These are phyloP conservation scores for Cytospora schulzeri DNA, from an alignment of 2,329 filamentous ascomycete species.

Conservation along the genomic window DNA sequence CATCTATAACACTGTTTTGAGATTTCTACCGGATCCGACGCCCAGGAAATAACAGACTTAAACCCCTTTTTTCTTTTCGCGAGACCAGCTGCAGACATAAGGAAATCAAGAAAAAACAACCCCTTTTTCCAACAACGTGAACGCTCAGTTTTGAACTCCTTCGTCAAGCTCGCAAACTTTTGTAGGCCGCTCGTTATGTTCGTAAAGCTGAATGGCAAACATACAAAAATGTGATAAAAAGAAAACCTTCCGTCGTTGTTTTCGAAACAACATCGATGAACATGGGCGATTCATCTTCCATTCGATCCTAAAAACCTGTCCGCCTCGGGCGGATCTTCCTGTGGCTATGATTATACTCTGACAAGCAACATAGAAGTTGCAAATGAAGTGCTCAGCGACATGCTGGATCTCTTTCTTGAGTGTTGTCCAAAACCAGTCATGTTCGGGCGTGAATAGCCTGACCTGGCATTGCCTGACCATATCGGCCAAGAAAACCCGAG, in stretches of 20 bases:
- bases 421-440: not conserved
- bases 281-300: not conserved
- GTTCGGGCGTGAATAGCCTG: not conserved
- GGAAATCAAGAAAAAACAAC: not conserved
- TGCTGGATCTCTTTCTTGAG: not conserved
- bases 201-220: constrained; percentile 9
- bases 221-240: not conserved
- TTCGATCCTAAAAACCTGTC: not conserved
- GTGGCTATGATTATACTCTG: constrained; percentile 1
- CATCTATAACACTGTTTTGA: constrained; percentile 15
- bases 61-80: constrained; percentile 7
- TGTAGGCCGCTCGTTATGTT: constrained; percentile 8
- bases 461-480: not conserved
- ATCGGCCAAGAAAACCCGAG: not conserved
- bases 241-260: not conserved
- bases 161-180: constrained; percentile 8
- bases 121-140: constrained; percentile 1
- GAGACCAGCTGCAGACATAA: constrained; percentile 4
- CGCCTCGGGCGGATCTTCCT: not conserved
- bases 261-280: constrained; percentile 6
- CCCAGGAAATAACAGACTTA: constrained; percentile 2
- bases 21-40: constrained; percentile 9
- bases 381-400: not conserved
- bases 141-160: constrained; percentile 1
- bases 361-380: not conserved